phyloP scores from a whole-genome alignment of 2,329 filamentous ascomycete genomes.

The Epichloe coenophiala region DNA sequence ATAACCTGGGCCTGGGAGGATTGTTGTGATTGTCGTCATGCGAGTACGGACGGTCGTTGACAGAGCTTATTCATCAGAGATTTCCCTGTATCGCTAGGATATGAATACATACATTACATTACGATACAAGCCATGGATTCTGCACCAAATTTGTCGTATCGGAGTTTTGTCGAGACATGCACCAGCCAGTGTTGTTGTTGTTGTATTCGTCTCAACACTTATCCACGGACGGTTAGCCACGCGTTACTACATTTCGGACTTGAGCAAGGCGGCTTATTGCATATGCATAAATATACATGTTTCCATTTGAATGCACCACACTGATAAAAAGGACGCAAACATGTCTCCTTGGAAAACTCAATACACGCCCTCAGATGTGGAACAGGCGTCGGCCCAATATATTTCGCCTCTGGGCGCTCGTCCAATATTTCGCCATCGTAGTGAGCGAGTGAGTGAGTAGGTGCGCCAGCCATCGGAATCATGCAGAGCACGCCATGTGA shows the following conservation, averaged over 20 bases:
- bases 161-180: too few relatives aligned
- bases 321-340: neutral
- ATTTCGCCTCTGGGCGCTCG: constrained; percentile 25
- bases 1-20: constrained; percentile 22
- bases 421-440: constrained; percentile 35
- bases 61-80: too few relatives aligned
- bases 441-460: constrained; percentile 33
- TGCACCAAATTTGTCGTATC: too few relatives aligned
- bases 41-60: neutral
- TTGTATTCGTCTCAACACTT: too few relatives aligned
- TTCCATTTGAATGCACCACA: neutral
- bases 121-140: too few relatives aligned
- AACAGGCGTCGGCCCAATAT: constrained; percentile 30
- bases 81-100: neutral
- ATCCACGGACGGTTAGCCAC: too few relatives aligned
- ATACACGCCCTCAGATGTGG: constrained; percentile 15
- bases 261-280: too few relatives aligned
- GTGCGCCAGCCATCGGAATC: constrained; percentile 31
- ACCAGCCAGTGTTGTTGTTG: too few relatives aligned
- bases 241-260: too few relatives aligned
- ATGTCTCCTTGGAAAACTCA: constrained; percentile 12
- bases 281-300: too few relatives aligned
- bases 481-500: constrained; percentile 23
- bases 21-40: constrained; percentile 1
- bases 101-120: neutral